Base-by-base conservation (phyloP, 495 filamentous ascomycete genomes). In the Amniculicola lignicola region DNA sequence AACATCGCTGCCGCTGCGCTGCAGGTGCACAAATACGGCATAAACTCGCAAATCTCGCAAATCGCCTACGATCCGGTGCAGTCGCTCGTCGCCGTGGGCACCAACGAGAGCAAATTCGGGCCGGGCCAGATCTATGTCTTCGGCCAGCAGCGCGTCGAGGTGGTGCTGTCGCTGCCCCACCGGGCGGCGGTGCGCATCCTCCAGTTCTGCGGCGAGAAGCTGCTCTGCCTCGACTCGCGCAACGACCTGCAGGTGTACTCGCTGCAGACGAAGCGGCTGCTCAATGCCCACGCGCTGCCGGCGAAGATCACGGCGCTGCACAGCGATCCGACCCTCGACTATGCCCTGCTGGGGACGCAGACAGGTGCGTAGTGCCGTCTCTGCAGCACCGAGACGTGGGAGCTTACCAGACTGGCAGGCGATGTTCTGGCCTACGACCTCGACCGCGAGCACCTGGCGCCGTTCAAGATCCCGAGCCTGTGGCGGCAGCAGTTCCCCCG, bases 11-110 rank as follows among this genome's bases (percentile, higher is more conserved):
- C 22, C 38, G n/a, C 47, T 16, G 18, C 25, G 12, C 11, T 12
- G 22, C 47, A 88, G 84, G 82, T 90, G 55, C 78, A 79, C 35
- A 84, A 88, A 64, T 94, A 86, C 67, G 93, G 93, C 46, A 79
- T 97, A 61, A 90, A 89, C 66, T 95, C 89, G 4, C 88, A 92
- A 67, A 82, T 93, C 53, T 85, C 65, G 23, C 69, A 66, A 63
- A 84, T 97, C 37, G 85, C 91, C 59, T 96, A 94, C 75, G 90
- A 96, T 57, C 92, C 93, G 4, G 77, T 94, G 19, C 93, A 97
- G 68, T 95, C 90, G 16, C 83, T 98, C 24, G 76, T 98, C 25
- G 93, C 90, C n/a, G 79, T 97, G 40, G 93, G 90, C 22, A 97
- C 94, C 41, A 84, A 81, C 67, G 87, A 64, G 70, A 86, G 87